These are phyloP conservation scores for Cyberlindnera sargentensis DNA, from an alignment of 805 yeast genomes.

Conservation along the genomic window DNA sequence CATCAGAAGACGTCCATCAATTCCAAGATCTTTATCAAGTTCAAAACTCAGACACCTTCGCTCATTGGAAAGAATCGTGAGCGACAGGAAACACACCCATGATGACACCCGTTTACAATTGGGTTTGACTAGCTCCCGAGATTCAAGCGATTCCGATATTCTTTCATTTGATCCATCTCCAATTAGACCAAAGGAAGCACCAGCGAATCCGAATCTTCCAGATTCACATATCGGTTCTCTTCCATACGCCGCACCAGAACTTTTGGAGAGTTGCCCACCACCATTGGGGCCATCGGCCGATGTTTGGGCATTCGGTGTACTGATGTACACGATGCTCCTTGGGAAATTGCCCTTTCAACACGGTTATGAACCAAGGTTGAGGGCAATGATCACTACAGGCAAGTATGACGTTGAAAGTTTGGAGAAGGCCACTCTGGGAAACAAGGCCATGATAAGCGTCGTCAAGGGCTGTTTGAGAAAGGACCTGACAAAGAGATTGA, in stretches of 20 bases:
- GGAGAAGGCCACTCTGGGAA: slow-evolving; percentile 30
- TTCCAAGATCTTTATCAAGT: slow-evolving; percentile 29
- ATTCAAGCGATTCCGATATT: slow-evolving; percentile 1
- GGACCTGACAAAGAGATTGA: slow-evolving; percentile 46
- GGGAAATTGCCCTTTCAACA: slow-evolving; percentile 82
- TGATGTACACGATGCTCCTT: slow-evolving; percentile 62
- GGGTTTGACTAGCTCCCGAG: background rate
- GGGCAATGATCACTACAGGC: slow-evolving; percentile 65
- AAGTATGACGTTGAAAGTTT: slow-evolving; percentile 46
- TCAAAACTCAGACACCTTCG: slow-evolving; percentile 9
- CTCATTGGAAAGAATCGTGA: slow-evolving; percentile 20
- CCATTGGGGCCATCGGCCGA: slow-evolving; percentile 63
- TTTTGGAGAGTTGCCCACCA: slow-evolving; percentile 57
- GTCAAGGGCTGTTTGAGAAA: slow-evolving; percentile 48
- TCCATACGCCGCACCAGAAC: slow-evolving; percentile 90
- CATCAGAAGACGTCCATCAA: slow-evolving; percentile 23
- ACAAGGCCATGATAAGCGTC: slow-evolving; percentile 25
- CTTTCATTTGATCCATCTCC: slow-evolving; percentile 14
- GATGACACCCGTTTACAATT: slow-evolving; percentile 23
- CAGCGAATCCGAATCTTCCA: slow-evolving; percentile 27
- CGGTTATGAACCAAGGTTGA: slow-evolving; percentile 71
- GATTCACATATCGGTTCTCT: slow-evolving; percentile 78
- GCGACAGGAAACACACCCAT: slow-evolving; percentile 23
- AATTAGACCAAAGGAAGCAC: slow-evolving; percentile 5
- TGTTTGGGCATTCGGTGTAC: slow-evolving; percentile 87